Evolutionary conservation across 225 moss, liverwort and hornwort genomes (phyloP).

Genomic region (Polytrichum commune): DNA sequence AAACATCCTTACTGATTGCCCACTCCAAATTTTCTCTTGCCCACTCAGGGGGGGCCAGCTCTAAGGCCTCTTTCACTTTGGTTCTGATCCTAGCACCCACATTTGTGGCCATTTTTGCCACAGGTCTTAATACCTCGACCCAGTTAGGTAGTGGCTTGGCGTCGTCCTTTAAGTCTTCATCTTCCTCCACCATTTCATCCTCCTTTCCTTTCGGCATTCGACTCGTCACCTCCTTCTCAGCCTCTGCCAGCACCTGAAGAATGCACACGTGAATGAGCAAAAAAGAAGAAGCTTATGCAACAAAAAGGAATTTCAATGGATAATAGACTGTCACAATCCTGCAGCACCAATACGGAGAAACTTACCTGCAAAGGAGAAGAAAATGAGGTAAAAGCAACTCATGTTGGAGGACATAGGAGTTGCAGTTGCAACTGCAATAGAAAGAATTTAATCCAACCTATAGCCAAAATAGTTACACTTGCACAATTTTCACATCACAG

Average conservation of each 20-base stretch:
- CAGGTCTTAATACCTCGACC: constrained; percentile 79
- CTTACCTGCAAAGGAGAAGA: too few relatives aligned
- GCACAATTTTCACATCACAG: too few relatives aligned
- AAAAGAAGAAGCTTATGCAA: neutral
- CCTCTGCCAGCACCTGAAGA: constrained; percentile 85
- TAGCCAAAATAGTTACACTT: too few relatives aligned
- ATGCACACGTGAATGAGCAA: neutral
- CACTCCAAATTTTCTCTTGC: constrained; percentile 65
- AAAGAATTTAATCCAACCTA: too few relatives aligned
- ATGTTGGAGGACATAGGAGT: too few relatives aligned
- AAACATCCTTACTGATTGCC: constrained; percentile 89
- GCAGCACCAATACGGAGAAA: neutral
- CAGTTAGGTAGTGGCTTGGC: constrained; percentile 60
- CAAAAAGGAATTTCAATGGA: neutral
- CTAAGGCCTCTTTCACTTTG: constrained; percentile 86
- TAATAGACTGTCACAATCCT: neutral
- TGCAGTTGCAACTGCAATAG: too few relatives aligned
- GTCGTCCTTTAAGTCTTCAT: constrained; percentile 30
- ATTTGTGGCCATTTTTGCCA: constrained; percentile 92
- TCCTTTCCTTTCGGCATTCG: constrained; percentile 44
- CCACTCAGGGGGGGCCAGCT: constrained; percentile 83
- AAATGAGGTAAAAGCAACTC: too few relatives aligned
- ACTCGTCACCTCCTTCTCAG: constrained; percentile 78
- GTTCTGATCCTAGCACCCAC: constrained; percentile 92
- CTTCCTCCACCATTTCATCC: constrained; percentile 26